Percentiles rank a stretch among this genome's conserved stretches.
phyloP scores from a whole-genome alignment of 495 filamentous ascomycete genomes.

The Oleoguttula mirabilis region DNA sequence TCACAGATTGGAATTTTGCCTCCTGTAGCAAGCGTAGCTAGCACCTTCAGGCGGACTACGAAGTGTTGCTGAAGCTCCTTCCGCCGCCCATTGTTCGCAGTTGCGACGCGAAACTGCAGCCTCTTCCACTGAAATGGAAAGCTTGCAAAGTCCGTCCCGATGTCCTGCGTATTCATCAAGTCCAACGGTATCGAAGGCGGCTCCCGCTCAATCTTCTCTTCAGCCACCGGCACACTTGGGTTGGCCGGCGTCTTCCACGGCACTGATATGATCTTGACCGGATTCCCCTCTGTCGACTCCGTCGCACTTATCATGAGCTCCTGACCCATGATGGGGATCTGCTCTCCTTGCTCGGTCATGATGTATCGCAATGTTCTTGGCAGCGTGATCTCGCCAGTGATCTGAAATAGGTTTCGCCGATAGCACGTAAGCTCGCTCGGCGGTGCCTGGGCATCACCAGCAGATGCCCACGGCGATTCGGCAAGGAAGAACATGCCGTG shows the following conservation, averaged over 20 bases:
- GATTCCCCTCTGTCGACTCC: conserved; percentile 81
- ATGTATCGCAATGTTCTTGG: conserved; percentile 60
- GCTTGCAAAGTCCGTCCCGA: conserved; percentile 63
- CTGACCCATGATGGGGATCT: conserved; percentile 59
- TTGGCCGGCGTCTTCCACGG: conserved; percentile 82
- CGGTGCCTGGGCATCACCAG: conserved; percentile 49
- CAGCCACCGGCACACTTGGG: conserved; percentile 39
- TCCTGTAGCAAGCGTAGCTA: conserved; percentile 48
- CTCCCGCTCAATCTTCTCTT: conserved; percentile 54
- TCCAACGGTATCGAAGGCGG: conserved; percentile 61
- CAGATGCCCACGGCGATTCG: conserved; percentile 60
- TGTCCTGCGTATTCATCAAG: conserved; percentile 59
- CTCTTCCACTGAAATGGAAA: conserved; percentile 85
- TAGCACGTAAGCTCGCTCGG: conserved; percentile 86
- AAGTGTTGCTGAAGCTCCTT: conserved; percentile 64
- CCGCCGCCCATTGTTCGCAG: conserved; percentile 67
- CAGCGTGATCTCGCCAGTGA: conserved; percentile 68
- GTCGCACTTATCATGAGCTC: conserved; percentile 71
- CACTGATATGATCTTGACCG: conserved; percentile 82
- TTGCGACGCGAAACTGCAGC: conserved; percentile 83
- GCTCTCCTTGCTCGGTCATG: conserved; percentile 66
- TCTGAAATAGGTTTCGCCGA: conserved; percentile 80
- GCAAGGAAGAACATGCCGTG: conserved; percentile 95
- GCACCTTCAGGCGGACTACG: conserved; percentile 50
- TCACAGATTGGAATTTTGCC: conserved; percentile 47